Conservation (phyloP, 2,329 filamentous ascomycete genomes). For the Penicillium concentricum region DNA sequence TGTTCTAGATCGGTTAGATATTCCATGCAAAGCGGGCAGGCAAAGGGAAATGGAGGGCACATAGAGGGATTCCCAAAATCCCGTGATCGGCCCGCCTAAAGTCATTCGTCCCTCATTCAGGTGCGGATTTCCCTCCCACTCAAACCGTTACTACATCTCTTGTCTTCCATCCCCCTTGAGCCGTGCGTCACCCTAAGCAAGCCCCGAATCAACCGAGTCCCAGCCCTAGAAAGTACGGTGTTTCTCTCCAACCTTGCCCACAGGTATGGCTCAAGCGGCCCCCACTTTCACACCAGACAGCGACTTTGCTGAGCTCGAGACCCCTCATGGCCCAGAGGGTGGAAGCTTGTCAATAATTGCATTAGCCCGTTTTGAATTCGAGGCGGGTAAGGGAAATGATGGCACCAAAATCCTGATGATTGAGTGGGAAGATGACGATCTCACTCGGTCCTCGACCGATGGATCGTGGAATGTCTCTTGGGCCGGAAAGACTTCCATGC, state of each 20-base stretch:
- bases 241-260: constrained; percentile 8
- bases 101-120: constrained; percentile 1
- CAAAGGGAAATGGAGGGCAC: neutral
- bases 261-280: constrained; percentile 13
- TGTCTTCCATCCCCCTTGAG: neutral
- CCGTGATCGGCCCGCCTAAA: constrained; percentile 18
- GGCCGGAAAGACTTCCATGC: constrained; percentile 73
- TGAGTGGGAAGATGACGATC: constrained; percentile 73
- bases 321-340: constrained; percentile 26
- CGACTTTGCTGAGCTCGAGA: constrained; percentile 34
- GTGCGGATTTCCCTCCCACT: neutral
- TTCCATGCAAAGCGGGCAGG: neutral
- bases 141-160: neutral
- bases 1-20: neutral
- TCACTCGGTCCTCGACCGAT: constrained; percentile 38
- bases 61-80: constrained; percentile 9
- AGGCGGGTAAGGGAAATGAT: constrained; percentile 71
- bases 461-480: constrained; percentile 76
- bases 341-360: constrained; percentile 51
- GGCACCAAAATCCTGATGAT: constrained; percentile 93
- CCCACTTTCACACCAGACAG: constrained; percentile 32
- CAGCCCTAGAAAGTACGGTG: neutral
- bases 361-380: constrained; percentile 85
- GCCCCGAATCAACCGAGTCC: neutral
- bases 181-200: constrained; percentile 3